Conservation (phyloP, 768 basidiomycete species). For the Lactifluus subvellereus region DNA sequence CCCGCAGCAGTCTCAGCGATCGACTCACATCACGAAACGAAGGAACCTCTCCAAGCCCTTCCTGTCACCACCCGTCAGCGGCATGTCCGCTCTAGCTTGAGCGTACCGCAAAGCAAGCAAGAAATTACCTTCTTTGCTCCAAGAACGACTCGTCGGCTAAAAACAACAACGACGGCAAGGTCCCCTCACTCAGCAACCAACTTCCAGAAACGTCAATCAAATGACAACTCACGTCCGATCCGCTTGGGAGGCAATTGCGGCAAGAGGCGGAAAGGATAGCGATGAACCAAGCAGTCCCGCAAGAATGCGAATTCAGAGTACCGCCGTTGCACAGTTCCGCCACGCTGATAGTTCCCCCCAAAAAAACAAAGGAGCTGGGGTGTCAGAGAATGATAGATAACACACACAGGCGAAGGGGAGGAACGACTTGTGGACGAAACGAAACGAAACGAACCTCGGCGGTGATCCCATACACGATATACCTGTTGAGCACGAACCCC, state of each 20-base stretch:
- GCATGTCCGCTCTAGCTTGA: not conserved
- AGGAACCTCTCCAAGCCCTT: slow-evolving; percentile 77
- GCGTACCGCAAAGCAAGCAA: not conserved
- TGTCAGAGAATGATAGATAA: slow-evolving; percentile 12
- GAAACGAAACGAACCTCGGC: slow-evolving; percentile 32
- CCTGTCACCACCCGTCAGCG: slow-evolving; percentile 35
- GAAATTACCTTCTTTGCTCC: slow-evolving; percentile 71
- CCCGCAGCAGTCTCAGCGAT: not conserved
- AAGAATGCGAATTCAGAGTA: slow-evolving; percentile 93
- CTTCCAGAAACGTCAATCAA: not conserved
- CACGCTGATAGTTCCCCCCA: slow-evolving; percentile 38
- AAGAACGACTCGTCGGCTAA: slow-evolving; percentile 84
- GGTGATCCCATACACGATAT: slow-evolving; percentile 75
- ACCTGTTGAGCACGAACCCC: slow-evolving; percentile 86
- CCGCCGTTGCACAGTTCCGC: slow-evolving; percentile 67
- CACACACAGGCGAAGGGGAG: not conserved
- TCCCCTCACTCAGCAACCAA: not conserved
- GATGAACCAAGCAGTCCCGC: slow-evolving; percentile 76
- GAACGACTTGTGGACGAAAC: no score
- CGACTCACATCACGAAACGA: slow-evolving; percentile 67
- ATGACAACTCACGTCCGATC: slow-evolving; percentile 63
- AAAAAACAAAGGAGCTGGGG: not conserved
- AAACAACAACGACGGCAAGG: slow-evolving; percentile 17
- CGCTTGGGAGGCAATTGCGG: slow-evolving; percentile 88
- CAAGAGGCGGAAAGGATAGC: slow-evolving; percentile 92